phyloP scores from a whole-genome alignment of 345 rosid species.

The Lumnitzera racemosa region DNA sequence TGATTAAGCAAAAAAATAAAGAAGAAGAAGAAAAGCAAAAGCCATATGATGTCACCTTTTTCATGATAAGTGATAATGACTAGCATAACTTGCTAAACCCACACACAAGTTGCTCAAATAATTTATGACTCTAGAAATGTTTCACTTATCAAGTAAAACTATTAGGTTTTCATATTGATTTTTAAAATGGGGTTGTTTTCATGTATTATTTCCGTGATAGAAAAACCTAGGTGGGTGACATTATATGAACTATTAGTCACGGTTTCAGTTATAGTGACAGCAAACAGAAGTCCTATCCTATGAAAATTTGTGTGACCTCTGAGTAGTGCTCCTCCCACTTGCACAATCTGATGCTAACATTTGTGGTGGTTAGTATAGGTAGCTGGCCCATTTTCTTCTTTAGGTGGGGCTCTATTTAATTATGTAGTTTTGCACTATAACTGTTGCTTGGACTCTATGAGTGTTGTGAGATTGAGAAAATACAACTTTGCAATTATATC shows the following conservation, averaged over 20 bases:
- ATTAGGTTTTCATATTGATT: no score
- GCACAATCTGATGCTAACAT: conserved; percentile 1
- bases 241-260: conserved; percentile 3
- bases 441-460: not conserved
- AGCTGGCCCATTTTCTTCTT: conserved; percentile 2
- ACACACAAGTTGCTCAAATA: not conserved
- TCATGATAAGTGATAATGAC: not conserved
- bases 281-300: conserved; percentile 3
- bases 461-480: no score
- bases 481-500: not conserved
- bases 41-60: not conserved
- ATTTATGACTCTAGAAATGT: no score
- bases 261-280: conserved; percentile 6
- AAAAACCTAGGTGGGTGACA: not conserved
- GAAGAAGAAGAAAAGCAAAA: no score
- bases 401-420: conserved; percentile 6
- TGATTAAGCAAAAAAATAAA: no score
- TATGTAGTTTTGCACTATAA: conserved; percentile 1
- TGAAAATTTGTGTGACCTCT: not conserved
- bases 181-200: no score
- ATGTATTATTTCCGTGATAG: no score
- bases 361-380: not conserved
- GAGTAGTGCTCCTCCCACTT: conserved; percentile 11
- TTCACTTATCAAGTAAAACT: no score
- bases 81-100: not conserved